Percentiles rank a stretch among this genome's conserved stretches.
Evolutionary conservation across 2,329 filamentous ascomycete species (phyloP).

Genomic region (Monosporascus ibericus): DNA sequence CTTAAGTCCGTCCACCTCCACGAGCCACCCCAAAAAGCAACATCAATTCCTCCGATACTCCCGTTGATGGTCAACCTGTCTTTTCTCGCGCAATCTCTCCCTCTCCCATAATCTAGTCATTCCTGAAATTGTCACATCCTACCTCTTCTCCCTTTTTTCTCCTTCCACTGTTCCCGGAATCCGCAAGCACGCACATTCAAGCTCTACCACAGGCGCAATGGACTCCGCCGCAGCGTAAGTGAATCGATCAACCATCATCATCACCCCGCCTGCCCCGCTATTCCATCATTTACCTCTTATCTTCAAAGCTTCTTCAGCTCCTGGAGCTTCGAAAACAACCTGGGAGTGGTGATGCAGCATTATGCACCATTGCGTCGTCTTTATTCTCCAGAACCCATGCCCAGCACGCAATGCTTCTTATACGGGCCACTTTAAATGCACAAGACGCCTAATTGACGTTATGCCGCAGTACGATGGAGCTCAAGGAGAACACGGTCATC

Average conservation of each 20-base stretch:
- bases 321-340: constrained; percentile 3
- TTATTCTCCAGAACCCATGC: not conserved
- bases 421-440: not conserved
- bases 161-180: constrained; percentile 1
- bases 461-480: constrained; percentile 69
- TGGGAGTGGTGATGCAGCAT: constrained; percentile 4
- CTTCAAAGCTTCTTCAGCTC: constrained; percentile 6
- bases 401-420: not conserved
- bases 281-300: constrained; percentile 17
- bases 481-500: constrained; percentile 97
- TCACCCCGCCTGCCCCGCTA: constrained; percentile 26
- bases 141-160: constrained; percentile 6
- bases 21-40: too few species aligned
- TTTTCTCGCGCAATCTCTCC: too few species aligned
- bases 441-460: constrained; percentile 17
- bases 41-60: too few species aligned
- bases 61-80: too few species aligned
- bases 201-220: constrained; percentile 14
- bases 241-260: constrained; percentile 5
- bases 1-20: not conserved
- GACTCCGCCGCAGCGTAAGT: constrained; percentile 26
- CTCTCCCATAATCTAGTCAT: too few species aligned
- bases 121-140: not conserved
- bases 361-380: constrained; percentile 11
- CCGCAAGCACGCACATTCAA: constrained; percentile 6